Percentiles rank a stretch among this genome's conserved stretches.
Conservation (phyloP, 106 monocot species). For the Posidonia australis region DNA sequence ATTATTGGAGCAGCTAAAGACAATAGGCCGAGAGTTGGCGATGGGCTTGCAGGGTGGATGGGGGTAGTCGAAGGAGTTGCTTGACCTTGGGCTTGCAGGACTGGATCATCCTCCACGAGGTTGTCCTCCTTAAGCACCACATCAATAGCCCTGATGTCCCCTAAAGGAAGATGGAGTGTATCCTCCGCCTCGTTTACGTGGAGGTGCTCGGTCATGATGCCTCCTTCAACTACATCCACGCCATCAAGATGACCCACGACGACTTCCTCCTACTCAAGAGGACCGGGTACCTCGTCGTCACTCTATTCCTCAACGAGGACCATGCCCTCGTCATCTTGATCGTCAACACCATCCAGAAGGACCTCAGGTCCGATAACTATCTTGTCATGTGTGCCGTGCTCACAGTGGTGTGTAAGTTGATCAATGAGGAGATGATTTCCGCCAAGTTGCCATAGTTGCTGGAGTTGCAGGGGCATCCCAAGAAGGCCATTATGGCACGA, state of each 20-base stretch:
- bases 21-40: conserved; percentile 91
- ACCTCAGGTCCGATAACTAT: no score
- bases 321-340: conserved; percentile 94
- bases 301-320: conserved; percentile 81
- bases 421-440: conserved; percentile 94
- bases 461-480: conserved; percentile 68
- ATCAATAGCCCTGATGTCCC: conserved; percentile 77
- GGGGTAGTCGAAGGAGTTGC: no score
- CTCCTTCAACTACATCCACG: no score
- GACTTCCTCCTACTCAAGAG: conserved; percentile 64
- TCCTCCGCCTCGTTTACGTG: no score
- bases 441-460: conserved; percentile 93
- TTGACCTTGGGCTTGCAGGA: conserved; percentile 96
- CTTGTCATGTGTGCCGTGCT: conserved; percentile 76
- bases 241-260: no score
- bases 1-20: conserved; percentile 83
- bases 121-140: conserved; percentile 68
- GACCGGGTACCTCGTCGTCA: conserved; percentile 90
- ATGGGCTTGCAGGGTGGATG: conserved; percentile 95
- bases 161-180: conserved; percentile 78
- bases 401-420: conserved; percentile 70
- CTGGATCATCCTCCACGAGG: conserved; percentile 77
- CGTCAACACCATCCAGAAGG: no score
- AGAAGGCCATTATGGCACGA: conserved; percentile 85
- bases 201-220: no score